Evolutionary conservation across 1,139 yeast genomes (phyloP).

Genomic region (Candida tetrigidarum): DNA sequence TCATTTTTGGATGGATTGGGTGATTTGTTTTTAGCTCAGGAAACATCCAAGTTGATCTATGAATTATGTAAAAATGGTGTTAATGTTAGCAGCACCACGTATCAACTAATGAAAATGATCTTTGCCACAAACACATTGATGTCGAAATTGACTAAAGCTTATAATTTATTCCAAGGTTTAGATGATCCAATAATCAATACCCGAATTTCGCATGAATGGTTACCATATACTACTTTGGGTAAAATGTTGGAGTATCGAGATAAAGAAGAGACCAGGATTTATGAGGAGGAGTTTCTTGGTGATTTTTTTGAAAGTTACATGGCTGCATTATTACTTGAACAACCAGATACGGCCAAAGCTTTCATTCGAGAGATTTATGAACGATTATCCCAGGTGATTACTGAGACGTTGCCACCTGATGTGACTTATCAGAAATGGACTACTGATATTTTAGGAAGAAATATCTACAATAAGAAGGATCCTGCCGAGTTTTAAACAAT

Average conservation of each 20-base stretch:
- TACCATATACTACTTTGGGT: constrained; percentile 28
- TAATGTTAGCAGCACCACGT: constrained; percentile 23
- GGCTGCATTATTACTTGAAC: constrained; percentile 47
- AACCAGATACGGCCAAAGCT: constrained; percentile 39
- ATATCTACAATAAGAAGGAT: constrained; percentile 15
- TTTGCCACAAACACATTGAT: constrained; percentile 46
- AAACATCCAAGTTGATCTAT: constrained; percentile 41
- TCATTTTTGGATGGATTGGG: constrained; percentile 52
- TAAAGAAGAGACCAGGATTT: constrained; percentile 28
- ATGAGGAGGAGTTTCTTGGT: constrained; percentile 49
- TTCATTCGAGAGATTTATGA: constrained; percentile 40
- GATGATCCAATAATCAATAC: constrained; percentile 32
- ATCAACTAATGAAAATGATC: constrained; percentile 37
- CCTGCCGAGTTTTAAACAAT: neutral
- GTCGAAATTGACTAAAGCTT: constrained; percentile 41
- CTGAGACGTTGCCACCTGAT: constrained; percentile 21
- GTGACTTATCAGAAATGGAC: constrained; percentile 22
- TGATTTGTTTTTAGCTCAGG: constrained; percentile 45
- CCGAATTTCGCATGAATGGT: constrained; percentile 24
- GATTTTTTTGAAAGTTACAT: constrained; percentile 50
- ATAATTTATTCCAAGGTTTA: constrained; percentile 40
- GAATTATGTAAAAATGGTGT: constrained; percentile 22
- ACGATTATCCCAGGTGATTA: constrained; percentile 27
- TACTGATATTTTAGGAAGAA: constrained; percentile 20
- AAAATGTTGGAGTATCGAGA: constrained; percentile 19